Base-by-base conservation (phyloP, 768 basidiomycete genomes). In the Termitomyces sp. region DNA sequence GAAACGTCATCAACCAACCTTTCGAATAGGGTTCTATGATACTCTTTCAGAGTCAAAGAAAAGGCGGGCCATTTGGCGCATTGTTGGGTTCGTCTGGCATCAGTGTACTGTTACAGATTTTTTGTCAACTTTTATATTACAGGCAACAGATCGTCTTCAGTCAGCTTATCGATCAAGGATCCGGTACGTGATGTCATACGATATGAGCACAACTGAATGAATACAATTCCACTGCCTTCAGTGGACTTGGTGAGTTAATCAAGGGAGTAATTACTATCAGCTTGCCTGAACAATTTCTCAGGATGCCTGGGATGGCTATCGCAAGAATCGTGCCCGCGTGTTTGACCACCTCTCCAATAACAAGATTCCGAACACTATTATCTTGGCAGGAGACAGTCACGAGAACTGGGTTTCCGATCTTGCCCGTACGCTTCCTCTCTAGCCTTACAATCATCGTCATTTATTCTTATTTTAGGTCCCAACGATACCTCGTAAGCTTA, bases 271-370 rank as follows among this genome's bases (percentile, higher is more conserved):
- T 20, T n/a, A 16, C 7, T 16, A 42, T 42, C 12, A 20, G 1
- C 12, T n/a, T 12, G n/a, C 8, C 24, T 55, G 28, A 32, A 55
- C 7, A 33, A n/a, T 42, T 42, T 8, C 7, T 7, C 1, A 55
- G 54, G 54, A 55, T 3, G 54, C 54, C 16, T 55, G 54, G 54
- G 54, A 55, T 20, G 54, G 54, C 15, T 55, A 55, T 55, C 54
- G 18, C 18, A 28, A 55, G 54, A 55, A 55, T 6, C 54, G 54
- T 38, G 54, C 40, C 22, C 54, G 54, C 9, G 9, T 55, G 32
- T 33, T 55, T 7, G 28, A 55, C n/a, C 24, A 55, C 18, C 16
- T 55, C 3, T 42, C 54, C 11, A 18, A 55, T 7, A 42, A 55
- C 7, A 6, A 18, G 3, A 55, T 55, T 28, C 42, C 40, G 11